Evolutionary conservation across 805 yeast species (phyloP).

Genomic region (Teunomyces lycoperdinae): DNA sequence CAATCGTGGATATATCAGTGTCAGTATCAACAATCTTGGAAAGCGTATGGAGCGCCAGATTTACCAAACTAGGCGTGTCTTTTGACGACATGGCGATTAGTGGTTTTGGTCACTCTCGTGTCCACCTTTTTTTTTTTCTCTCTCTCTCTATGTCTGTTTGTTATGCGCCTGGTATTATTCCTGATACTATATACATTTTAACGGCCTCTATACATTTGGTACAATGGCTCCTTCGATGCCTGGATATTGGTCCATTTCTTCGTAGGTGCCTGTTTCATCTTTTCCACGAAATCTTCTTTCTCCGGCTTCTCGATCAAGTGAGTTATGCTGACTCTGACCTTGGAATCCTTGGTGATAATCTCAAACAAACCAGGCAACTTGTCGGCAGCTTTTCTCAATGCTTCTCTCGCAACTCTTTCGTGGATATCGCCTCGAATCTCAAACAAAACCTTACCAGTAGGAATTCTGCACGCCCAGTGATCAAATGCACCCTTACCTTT

Average conservation of each 20-base stretch:
- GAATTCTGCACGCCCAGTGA: constrained; percentile 95
- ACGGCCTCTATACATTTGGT: constrained; percentile 61
- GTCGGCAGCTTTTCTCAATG: constrained; percentile 83
- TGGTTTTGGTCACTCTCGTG: not conserved
- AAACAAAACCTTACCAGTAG: constrained; percentile 89
- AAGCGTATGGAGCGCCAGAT: constrained; percentile 27
- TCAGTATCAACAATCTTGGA: constrained; percentile 38
- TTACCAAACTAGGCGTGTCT: constrained; percentile 27
- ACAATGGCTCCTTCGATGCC: constrained; percentile 49
- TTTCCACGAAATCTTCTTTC: constrained; percentile 51
- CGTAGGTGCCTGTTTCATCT: constrained; percentile 58
- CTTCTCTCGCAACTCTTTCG: constrained; percentile 86
- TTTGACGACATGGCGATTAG: constrained; percentile 21
- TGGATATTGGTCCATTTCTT: constrained; percentile 57
- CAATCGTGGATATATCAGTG: constrained; percentile 39
- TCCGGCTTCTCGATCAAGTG: constrained; percentile 48
- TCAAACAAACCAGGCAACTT: constrained; percentile 93
- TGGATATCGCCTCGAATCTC: constrained; percentile 83
- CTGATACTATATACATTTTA: constrained; percentile 19
- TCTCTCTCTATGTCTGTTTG: too few relatives aligned
- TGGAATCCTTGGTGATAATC: constrained; percentile 62
- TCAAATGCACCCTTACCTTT: constrained; percentile 98
- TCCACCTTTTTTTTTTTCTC: too few relatives aligned
- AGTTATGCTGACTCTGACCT: constrained; percentile 70
- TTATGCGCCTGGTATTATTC: not conserved